These are phyloP conservation scores for Gentiana macrophylla DNA, from an alignment of 257 asterid genomes.

Conservation along the genomic window DNA sequence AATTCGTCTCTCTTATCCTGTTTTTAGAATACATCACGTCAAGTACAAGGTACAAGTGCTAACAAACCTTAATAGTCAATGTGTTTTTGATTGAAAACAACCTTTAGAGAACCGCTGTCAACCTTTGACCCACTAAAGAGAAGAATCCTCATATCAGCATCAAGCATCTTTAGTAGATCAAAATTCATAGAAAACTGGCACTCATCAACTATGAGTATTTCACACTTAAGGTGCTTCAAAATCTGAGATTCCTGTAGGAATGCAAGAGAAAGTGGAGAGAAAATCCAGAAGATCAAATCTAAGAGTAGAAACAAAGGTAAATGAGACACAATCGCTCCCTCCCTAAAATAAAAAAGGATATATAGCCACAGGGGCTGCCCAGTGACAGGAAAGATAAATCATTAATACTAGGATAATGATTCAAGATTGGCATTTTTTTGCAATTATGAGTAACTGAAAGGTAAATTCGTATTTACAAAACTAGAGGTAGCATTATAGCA, in stretches of 20 bases:
- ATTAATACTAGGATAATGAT: no score
- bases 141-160: slow-evolving; percentile 36
- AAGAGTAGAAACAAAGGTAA: neutral
- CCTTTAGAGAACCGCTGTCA: slow-evolving; percentile 36
- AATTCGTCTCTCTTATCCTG: slow-evolving; percentile 47
- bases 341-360: neutral
- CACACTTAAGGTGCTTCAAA: slow-evolving; percentile 39
- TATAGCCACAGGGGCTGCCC: no score
- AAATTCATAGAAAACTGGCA: slow-evolving; percentile 23
- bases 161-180: slow-evolving; percentile 38
- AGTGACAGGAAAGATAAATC: no score
- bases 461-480: no score
- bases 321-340: neutral
- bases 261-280: neutral
- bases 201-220: slow-evolving; percentile 49
- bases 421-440: no score
- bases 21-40: neutral
- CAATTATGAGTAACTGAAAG: no score
- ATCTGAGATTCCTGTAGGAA: slow-evolving; percentile 45
- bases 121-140: slow-evolving; percentile 14
- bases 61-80: neutral
- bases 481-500: no score
- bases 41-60: neutral
- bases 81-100: slow-evolving; percentile 4
- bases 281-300: slow-evolving; percentile 2